Evolutionary conservation across 768 basidiomycete species (phyloP).

Genomic region (Omphalotus guepiniiformis): DNA sequence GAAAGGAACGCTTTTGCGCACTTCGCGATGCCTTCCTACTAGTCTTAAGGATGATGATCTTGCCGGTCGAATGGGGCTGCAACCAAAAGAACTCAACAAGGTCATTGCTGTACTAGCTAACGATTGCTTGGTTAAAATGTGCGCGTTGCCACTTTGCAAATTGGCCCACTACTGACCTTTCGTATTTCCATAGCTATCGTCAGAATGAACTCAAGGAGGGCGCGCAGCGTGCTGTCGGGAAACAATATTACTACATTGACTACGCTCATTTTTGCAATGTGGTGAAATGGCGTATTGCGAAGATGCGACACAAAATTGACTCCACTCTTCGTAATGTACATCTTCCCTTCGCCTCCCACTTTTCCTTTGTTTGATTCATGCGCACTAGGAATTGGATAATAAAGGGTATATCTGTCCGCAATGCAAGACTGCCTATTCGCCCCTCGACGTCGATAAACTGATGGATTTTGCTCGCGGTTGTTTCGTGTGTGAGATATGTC

Average conservation of each 20-base stretch:
- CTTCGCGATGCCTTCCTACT: conserved; percentile 25
- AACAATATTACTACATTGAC: conserved; percentile 96
- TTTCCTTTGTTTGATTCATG: not conserved
- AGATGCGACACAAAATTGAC: conserved; percentile 89
- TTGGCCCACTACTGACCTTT: not conserved
- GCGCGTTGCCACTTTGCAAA: conserved; percentile 22
- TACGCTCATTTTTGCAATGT: conserved; percentile 95
- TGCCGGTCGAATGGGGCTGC: conserved; percentile 85
- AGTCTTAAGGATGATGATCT: conserved; percentile 94
- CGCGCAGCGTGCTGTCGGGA: conserved; percentile 79
- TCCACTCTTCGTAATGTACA: conserved; percentile 82
- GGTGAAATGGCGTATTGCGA: conserved; percentile 94
- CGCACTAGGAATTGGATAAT: conserved; percentile 81
- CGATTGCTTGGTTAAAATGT: conserved; percentile 78
- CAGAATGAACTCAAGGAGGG: conserved; percentile 92
- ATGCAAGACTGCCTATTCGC: conserved; percentile 79
- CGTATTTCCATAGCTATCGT: conserved; percentile 70
- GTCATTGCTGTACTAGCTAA: conserved; percentile 77
- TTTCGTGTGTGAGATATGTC: conserved; percentile 86
- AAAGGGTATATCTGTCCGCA: conserved; percentile 96
- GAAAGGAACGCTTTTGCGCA: conserved; percentile 17
- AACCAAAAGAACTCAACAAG: conserved; percentile 88
- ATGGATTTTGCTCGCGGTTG: conserved; percentile 65
- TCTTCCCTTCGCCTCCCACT: conserved; percentile 10
- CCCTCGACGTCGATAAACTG: conserved; percentile 80